A percentile compares a stretch with the other conserved stretches of the same genome.
Conservation (phyloP, 305 asterid genomes). For the Fraxinus xanthoxyloides region DNA sequence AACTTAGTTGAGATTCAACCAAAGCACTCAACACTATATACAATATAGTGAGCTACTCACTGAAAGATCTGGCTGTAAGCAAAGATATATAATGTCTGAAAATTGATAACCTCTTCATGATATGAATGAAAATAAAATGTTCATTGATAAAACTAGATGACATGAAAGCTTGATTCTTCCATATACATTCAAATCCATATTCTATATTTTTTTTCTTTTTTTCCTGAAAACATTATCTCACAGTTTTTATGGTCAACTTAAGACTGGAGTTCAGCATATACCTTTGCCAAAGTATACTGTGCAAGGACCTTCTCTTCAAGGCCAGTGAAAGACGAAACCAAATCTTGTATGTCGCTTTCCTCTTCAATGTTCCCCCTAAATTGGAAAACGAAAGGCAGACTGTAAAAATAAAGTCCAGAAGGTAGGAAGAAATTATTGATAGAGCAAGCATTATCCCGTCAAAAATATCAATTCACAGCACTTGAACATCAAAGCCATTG, state of each 20-base stretch:
- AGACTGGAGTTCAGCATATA: slow-evolving; percentile 35
- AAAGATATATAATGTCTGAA: background rate
- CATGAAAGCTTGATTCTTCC: background rate
- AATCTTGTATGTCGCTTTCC: slow-evolving; percentile 76
- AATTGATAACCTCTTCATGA: background rate
- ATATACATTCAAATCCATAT: background rate
- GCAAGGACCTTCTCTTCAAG: slow-evolving; percentile 95
- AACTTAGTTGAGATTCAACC: background rate
- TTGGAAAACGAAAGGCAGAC: slow-evolving; percentile 27
- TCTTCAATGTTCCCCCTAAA: slow-evolving; percentile 73
- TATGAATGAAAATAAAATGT: background rate
- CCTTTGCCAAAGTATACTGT: slow-evolving; percentile 94
- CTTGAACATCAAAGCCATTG: slow-evolving; percentile 2
- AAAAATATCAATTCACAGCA: slow-evolving; percentile 7
- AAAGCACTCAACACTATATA: background rate
- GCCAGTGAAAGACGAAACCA: slow-evolving; percentile 66
- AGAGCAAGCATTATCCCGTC: slow-evolving; percentile 10
- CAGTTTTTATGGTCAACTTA: slow-evolving; percentile 16
- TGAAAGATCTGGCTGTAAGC: background rate
- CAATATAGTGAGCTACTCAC: background rate
- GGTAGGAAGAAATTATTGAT: slow-evolving; percentile 13
- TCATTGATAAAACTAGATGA: background rate
- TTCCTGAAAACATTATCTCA: background rate
- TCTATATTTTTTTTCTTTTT: background rate
- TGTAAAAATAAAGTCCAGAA: slow-evolving; percentile 23